Evolutionary conservation across 371 early-diverging fungal species (phyloP).

Genomic region (Mucor lusitanicus): DNA sequence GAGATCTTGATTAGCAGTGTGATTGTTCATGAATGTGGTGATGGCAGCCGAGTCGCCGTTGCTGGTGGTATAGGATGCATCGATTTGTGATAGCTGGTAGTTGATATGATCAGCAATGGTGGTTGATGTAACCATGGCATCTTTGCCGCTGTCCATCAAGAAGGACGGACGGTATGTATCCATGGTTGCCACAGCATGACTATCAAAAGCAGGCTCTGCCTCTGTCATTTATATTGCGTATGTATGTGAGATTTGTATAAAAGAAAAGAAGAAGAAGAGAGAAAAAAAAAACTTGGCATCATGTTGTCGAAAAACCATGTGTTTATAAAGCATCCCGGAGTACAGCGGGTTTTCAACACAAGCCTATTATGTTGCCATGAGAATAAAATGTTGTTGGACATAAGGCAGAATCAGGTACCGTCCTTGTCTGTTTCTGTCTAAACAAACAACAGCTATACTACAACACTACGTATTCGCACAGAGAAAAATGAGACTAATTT

Average conservation of each 20-base stretch:
- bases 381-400: no score
- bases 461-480: no score
- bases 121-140: slow-evolving; percentile 3
- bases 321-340: no score
- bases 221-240: slow-evolving; percentile 14
- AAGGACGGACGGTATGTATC: slow-evolving; percentile 12
- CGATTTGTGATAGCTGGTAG: slow-evolving; percentile 16
- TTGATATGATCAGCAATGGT: slow-evolving; percentile 26
- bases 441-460: no score
- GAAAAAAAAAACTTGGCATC: neutral
- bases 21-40: slow-evolving; percentile 4
- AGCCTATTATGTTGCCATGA: no score
- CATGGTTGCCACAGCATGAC: slow-evolving; percentile 8
- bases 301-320: no score
- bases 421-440: no score
- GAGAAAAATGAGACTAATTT: no score
- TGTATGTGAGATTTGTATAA: no score
- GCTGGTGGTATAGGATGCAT: slow-evolving; percentile 6
- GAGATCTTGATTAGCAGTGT: slow-evolving; percentile 21
- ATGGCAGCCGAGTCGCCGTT: neutral
- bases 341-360: no score
- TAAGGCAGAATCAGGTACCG: no score
- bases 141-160: slow-evolving; percentile 5
- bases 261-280: neutral
- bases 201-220: slow-evolving; percentile 17